Evolutionary conservation across 2,329 filamentous ascomycete species (phyloP).

Genomic region (Aspergillus floridensis): DNA sequence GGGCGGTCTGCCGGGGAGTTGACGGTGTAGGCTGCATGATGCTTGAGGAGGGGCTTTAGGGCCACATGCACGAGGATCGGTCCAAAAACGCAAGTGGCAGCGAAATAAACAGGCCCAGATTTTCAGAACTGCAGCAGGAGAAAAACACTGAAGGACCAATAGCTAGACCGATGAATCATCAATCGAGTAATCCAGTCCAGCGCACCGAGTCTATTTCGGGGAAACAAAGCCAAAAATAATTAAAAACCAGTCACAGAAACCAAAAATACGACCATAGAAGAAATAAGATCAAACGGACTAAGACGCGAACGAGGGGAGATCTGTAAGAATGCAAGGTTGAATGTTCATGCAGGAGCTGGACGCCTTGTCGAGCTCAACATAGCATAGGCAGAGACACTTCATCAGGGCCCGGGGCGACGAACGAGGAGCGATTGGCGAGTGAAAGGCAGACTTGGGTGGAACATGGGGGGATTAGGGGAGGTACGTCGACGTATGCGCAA

Average conservation of each 20-base stretch:
- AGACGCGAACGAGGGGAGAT: background rate
- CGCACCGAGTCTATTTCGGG: background rate
- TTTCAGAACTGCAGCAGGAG: background rate
- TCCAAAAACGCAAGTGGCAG: background rate
- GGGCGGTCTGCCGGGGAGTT: conserved; percentile 13
- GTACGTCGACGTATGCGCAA: background rate
- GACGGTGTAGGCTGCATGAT: conserved; percentile 19
- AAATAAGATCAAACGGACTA: background rate
- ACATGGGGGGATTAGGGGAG: conserved; percentile 9
- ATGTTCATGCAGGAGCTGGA: conserved; percentile 6
- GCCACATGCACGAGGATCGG: conserved; percentile 6
- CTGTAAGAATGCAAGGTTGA: background rate
- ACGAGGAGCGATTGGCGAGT: conserved; percentile 11
- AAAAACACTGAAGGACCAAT: background rate
- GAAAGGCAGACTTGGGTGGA: conserved; percentile 17
- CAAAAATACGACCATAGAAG: background rate
- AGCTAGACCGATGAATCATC: background rate
- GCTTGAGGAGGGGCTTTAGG: conserved; percentile 1
- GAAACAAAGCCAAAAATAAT: background rate
- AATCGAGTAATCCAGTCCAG: background rate
- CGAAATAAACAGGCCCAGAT: background rate
- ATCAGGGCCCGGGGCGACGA: conserved; percentile 10
- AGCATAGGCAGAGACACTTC: conserved; percentile 19
- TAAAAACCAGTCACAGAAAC: no score
- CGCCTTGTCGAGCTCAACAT: conserved; percentile 7